A percentile compares a stretch with the other conserved stretches of the same genome.
Conservation (phyloP, 352 stramenopile species). For the Phytophthora litchii region DNA sequence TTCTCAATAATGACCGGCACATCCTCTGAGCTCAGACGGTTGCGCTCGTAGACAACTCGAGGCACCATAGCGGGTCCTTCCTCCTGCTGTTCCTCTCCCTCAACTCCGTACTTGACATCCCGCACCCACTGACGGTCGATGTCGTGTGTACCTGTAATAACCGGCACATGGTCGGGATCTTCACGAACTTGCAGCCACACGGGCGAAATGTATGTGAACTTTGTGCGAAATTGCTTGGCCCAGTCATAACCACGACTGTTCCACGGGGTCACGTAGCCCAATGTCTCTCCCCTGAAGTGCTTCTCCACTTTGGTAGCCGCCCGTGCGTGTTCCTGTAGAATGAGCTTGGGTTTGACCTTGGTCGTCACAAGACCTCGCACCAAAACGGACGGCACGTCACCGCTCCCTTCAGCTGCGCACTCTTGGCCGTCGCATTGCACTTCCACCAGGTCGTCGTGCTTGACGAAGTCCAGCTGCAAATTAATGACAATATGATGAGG, state of each 20-base stretch:
- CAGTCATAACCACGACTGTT: constrained; percentile 81
- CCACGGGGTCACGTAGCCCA: constrained; percentile 86
- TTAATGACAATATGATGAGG: not conserved
- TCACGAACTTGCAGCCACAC: constrained; percentile 85
- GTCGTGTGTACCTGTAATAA: constrained; percentile 75
- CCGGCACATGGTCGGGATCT: constrained; percentile 47
- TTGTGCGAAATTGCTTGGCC: constrained; percentile 68
- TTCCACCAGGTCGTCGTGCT: constrained; percentile 33
- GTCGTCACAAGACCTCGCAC: constrained; percentile 57
- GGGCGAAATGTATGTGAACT: constrained; percentile 80
- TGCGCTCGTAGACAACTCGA: constrained; percentile 83
- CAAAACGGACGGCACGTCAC: constrained; percentile 40
- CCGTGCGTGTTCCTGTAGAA: constrained; percentile 50
- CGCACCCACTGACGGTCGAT: constrained; percentile 67
- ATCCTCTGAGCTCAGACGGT: constrained; percentile 53
- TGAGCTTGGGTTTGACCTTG: constrained; percentile 49
- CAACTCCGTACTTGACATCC: constrained; percentile 43
- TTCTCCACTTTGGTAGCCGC: constrained; percentile 32
- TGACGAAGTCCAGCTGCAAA: constrained; percentile 34
- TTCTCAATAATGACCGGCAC: constrained; percentile 58
- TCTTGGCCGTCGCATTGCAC: constrained; percentile 45
- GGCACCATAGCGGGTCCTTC: constrained; percentile 62
- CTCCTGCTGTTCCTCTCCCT: constrained; percentile 10
- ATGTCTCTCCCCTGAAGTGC: constrained; percentile 55
- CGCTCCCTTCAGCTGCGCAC: constrained; percentile 25